Base-by-base conservation (phyloP, 2,329 filamentous ascomycete genomes). In the Thyridium curvatum region DNA sequence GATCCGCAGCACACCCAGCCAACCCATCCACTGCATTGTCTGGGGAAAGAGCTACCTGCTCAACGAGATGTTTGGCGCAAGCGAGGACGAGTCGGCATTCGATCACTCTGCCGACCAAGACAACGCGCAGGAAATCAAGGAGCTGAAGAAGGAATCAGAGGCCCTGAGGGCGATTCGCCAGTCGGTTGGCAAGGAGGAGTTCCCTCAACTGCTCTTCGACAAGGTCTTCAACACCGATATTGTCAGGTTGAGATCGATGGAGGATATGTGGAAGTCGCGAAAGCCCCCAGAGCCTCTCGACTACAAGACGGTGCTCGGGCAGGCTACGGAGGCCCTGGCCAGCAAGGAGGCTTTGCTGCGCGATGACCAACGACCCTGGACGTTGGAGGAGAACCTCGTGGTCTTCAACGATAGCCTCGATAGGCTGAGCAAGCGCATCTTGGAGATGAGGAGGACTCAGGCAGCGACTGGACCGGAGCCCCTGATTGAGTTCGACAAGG, bases 21-120 rank as follows among this genome's bases (percentile, higher is more conserved):
- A 97, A 53, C 87, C 91, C 1, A 97, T 98, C 32, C 93, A 98
- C 64, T 97, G 93, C 66, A 98, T 98, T 45, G 91, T 98, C 3
- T 98, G 93, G 93, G 91, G 79, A 15, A 98, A 97, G 66, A 95
- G 89, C 59, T 98, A 97, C 59, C 73, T 98, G 8, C 77, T 98
- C 44, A 93, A 88, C 48, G 93, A 98, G 60, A 81, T 98, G 8
- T 98, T 96, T 51, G 93, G 93, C 14, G 79, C 80, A 3, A 94
- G 88, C 51, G 91, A 97, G 60, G 88, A 96, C 44, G 84, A 91
- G 46, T 75, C 84, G 1, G 74, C 81, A 1, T 77, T 97, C 45
- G 90, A 96, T 54, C 78, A 86, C 48, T 83, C 85, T 2, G 77
- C 84, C 49, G 84, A 94, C 55, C 72, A 78, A 7, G 88, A 95